Percentiles rank a stretch among this genome's conserved stretches.
phyloP scores from a whole-genome alignment of 345 rosid genomes.

The Dipteronia sinensis region DNA sequence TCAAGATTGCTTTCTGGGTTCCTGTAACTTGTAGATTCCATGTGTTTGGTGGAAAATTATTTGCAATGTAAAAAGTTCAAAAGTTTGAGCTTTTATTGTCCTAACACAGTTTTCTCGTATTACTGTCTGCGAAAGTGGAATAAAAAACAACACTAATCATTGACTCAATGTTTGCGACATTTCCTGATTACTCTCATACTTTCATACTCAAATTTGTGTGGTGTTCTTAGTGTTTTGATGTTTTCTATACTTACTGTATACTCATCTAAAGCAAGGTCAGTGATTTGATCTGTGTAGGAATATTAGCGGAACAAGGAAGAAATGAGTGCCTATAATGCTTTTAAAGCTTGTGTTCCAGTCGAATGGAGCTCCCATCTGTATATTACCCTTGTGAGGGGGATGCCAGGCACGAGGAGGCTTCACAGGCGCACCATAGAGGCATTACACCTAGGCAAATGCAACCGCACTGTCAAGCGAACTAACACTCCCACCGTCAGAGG shows the following conservation, averaged over 20 bases:
- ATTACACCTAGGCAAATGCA: conserved; percentile 66
- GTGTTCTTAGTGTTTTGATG: not conserved
- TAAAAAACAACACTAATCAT: not conserved
- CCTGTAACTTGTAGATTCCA: not conserved
- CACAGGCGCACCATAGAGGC: conserved; percentile 85
- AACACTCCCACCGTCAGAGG: conserved; percentile 74
- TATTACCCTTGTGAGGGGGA: conserved; percentile 77
- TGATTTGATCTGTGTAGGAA: conserved; percentile 14
- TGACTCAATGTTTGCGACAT: not conserved
- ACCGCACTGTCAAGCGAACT: conserved; percentile 65
- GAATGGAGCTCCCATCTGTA: conserved; percentile 67
- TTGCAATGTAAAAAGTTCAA: not conserved
- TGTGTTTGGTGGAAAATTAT: not conserved
- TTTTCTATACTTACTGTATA: not conserved
- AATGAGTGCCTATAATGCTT: conserved; percentile 83
- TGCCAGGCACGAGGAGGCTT: conserved; percentile 81
- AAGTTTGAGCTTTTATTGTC: not conserved
- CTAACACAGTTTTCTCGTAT: not conserved
- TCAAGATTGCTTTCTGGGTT: too few relatives aligned
- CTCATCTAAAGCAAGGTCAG: not conserved
- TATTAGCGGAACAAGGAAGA: conserved; percentile 13
- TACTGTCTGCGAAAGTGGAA: not conserved
- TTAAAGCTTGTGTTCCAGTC: conserved; percentile 65
- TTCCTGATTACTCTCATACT: not conserved
- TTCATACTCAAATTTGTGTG: not conserved